Conservation (phyloP, 805 yeast genomes). For the Zygoascus biomembranicola region DNA sequence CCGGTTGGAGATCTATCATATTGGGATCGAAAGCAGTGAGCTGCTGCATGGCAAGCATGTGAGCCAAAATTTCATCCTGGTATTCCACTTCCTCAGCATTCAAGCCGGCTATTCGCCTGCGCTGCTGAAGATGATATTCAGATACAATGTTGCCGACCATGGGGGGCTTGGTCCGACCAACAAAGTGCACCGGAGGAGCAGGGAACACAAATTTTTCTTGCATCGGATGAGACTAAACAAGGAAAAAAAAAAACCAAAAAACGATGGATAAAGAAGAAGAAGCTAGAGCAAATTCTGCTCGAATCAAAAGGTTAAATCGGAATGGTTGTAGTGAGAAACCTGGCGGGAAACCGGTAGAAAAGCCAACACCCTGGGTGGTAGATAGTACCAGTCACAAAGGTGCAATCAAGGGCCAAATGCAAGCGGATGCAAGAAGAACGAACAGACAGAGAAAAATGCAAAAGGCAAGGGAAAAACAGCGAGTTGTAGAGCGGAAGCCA, state of each 20-base stretch:
- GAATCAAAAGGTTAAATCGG: too few relatives aligned
- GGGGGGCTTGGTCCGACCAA: neutral
- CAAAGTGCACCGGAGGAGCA: neutral
- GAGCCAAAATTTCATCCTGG: constrained; percentile 28
- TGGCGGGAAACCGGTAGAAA: too few relatives aligned
- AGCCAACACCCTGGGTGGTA: too few relatives aligned
- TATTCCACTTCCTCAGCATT: constrained; percentile 19
- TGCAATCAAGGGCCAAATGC: too few relatives aligned
- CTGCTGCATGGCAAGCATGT: constrained; percentile 28
- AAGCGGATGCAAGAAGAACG: too few relatives aligned
- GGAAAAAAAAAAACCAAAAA: neutral
- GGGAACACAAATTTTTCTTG: neutral
- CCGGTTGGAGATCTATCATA: constrained; percentile 83
- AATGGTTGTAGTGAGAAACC: too few relatives aligned
- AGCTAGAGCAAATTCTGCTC: neutral
- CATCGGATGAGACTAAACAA: neutral
- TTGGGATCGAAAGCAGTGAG: constrained; percentile 42
- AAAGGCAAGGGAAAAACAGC: too few relatives aligned
- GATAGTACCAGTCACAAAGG: too few relatives aligned
- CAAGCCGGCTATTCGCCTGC: neutral
- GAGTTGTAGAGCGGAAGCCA: too few relatives aligned
- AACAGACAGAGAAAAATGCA: too few relatives aligned
- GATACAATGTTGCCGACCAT: neutral
- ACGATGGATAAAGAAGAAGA: neutral
- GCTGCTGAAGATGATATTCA: neutral